phyloP scores from a whole-genome alignment of 2,329 filamentous ascomycete species.

The Alternaria atra region DNA sequence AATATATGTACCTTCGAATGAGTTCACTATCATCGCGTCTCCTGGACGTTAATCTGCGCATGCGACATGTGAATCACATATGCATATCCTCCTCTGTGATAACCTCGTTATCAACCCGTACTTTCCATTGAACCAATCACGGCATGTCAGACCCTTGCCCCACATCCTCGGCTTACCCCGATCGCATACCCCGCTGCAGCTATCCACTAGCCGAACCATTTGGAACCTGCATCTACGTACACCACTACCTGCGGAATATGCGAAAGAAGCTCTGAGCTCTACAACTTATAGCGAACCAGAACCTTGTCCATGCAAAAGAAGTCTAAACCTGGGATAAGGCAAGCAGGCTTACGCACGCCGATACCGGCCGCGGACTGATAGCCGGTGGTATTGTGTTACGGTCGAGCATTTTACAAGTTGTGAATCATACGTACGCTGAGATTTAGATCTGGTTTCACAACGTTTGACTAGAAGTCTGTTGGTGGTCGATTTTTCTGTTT shows the following conservation, averaged over 20 bases:
- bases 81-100: background rate
- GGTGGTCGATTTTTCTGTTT: background rate
- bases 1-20: background rate
- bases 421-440: slow-evolving; percentile 12
- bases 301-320: background rate
- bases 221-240: background rate
- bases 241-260: background rate
- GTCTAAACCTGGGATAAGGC: background rate
- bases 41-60: background rate
- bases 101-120: background rate
- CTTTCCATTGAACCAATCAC: background rate
- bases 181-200: background rate
- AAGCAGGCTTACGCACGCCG: slow-evolving; percentile 2
- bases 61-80: background rate
- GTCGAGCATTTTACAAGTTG: background rate
- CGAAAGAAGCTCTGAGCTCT: background rate
- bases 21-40: background rate
- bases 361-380: slow-evolving; percentile 26
- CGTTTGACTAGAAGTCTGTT: background rate
- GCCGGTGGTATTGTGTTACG: background rate
- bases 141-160: background rate
- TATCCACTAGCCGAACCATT: background rate
- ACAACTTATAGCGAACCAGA: background rate
- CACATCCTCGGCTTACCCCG: slow-evolving; percentile 11
- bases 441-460: background rate